A percentile compares a stretch with the other conserved stretches of the same genome.
Conservation (phyloP, 2,329 filamentous ascomycete species). For the Diaporthe caulivora region DNA sequence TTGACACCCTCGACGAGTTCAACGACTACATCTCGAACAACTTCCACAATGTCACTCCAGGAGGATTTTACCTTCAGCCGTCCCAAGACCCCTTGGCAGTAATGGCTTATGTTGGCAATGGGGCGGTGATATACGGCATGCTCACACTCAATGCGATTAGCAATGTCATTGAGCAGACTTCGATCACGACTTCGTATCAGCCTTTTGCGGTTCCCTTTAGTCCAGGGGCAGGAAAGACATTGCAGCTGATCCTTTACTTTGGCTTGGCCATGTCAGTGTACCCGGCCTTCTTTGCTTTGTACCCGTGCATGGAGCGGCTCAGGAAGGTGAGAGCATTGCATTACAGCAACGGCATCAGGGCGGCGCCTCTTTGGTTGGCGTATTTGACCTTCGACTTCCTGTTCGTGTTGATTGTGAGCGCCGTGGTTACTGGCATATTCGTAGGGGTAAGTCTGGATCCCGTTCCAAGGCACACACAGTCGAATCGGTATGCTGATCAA, state of each 20-base stretch:
- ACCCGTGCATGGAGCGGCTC: slow-evolving; percentile 86
- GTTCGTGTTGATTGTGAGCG: slow-evolving; percentile 76
- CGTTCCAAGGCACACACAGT: background rate
- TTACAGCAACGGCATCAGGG: slow-evolving; percentile 91
- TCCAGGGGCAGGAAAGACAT: slow-evolving; percentile 75
- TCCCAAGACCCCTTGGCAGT: slow-evolving; percentile 30
- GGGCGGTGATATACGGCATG: slow-evolving; percentile 28
- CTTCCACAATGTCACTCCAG: slow-evolving; percentile 78
- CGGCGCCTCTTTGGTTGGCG: slow-evolving; percentile 85
- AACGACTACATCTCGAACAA: slow-evolving; percentile 72
- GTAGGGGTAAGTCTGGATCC: slow-evolving; percentile 44
- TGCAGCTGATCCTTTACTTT: slow-evolving; percentile 87
- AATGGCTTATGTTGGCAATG: slow-evolving; percentile 37
- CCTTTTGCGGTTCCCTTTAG: slow-evolving; percentile 81
- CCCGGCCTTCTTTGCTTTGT: slow-evolving; percentile 89
- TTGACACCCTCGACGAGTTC: slow-evolving; percentile 77
- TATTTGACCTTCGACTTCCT: slow-evolving; percentile 85
- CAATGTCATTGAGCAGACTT: slow-evolving; percentile 74
- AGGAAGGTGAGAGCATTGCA: slow-evolving; percentile 85
- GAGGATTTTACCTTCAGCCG: slow-evolving; percentile 77
- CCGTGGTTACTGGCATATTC: slow-evolving; percentile 77
- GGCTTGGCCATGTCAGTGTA: slow-evolving; percentile 82
- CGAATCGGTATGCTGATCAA: background rate
- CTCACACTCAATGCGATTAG: slow-evolving; percentile 56
- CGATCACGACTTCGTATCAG: slow-evolving; percentile 79